These are phyloP conservation scores for Leccinum longicurvipes DNA, from an alignment of 768 basidiomycete genomes.

Conservation along the genomic window DNA sequence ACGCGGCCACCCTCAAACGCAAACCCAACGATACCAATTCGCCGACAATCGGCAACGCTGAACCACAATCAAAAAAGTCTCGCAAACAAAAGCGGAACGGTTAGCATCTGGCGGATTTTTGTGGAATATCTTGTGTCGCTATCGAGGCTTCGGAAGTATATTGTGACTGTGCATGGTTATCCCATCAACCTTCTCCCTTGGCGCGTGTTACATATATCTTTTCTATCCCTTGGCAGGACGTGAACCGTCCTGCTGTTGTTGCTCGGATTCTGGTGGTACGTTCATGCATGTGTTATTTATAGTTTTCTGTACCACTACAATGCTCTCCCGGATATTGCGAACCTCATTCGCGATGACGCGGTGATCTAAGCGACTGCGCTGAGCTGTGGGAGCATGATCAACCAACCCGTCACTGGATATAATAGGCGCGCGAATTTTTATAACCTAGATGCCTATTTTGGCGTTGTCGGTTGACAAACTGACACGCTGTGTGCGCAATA, in stretches of 20 bases:
- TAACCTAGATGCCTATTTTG: constrained; percentile 6
- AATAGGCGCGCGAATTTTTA: constrained; percentile 16
- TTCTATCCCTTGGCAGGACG: constrained; percentile 27
- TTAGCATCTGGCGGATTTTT: constrained; percentile 34
- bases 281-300: constrained; percentile 35
- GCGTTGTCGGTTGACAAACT: not conserved
- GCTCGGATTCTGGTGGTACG: constrained; percentile 25
- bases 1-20: constrained; percentile 52
- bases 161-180: constrained; percentile 24
- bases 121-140: constrained; percentile 34
- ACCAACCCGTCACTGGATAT: not conserved
- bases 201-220: constrained; percentile 28
- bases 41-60: constrained; percentile 46
- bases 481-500: not conserved
- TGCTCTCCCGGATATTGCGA: constrained; percentile 20
- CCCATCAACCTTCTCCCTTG: constrained; percentile 11
- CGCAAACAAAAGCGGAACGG: constrained; percentile 56
- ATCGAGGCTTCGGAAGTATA: constrained; percentile 30
- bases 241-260: constrained; percentile 19
- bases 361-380: not conserved
- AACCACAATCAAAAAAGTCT: constrained; percentile 49
- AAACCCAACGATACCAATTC: constrained; percentile 48
- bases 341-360: constrained; percentile 11
- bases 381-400: not conserved
- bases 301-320: constrained; percentile 34